phyloP scores from a whole-genome alignment of 2,329 filamentous ascomycete species.

The Stagonosporopsis tanaceti region DNA sequence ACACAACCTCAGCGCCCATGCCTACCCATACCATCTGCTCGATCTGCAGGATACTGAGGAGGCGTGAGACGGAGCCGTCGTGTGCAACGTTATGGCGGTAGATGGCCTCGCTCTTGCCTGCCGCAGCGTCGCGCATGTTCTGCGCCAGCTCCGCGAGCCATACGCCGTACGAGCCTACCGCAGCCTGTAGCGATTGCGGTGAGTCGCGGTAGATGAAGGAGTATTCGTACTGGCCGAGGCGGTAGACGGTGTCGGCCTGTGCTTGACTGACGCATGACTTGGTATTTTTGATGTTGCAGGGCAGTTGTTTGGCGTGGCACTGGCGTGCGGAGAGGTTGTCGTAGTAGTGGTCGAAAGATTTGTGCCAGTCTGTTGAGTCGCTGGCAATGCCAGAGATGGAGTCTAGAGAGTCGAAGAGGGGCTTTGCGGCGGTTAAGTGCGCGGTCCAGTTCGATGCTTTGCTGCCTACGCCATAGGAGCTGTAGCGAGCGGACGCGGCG shows the following conservation, averaged over 20 bases:
- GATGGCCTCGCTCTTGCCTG: conserved; percentile 45
- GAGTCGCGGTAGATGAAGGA: conserved; percentile 77
- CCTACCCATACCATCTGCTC: conserved; percentile 85
- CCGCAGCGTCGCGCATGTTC: conserved; percentile 63
- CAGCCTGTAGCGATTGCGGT: conserved; percentile 67
- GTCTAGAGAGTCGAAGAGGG: conserved; percentile 69
- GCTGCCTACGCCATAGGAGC: conserved; percentile 56
- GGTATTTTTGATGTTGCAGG: conserved; percentile 66
- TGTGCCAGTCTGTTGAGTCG: conserved; percentile 70
- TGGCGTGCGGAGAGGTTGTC: conserved; percentile 82
- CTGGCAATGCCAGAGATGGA: conserved; percentile 70
- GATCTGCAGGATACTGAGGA: conserved; percentile 75
- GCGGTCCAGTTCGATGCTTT: conserved; percentile 63
- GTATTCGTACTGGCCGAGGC: conserved; percentile 83
- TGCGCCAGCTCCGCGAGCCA: conserved; percentile 76
- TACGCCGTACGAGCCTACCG: conserved; percentile 70
- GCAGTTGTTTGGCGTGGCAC: conserved; percentile 76
- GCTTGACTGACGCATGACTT: conserved; percentile 67
- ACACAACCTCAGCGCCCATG: conserved; percentile 81
- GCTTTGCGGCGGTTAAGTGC: conserved; percentile 66
- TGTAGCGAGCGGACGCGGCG: conserved; percentile 56
- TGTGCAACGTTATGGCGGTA: conserved; percentile 84
- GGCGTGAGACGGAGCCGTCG: conserved; percentile 73
- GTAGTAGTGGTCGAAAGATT: conserved; percentile 81
- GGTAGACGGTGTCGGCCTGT: conserved; percentile 74